Percentiles rank a stretch among this genome's conserved stretches.
Conservation (phyloP, 257 asterid species). For the Solanum commersonii region DNA sequence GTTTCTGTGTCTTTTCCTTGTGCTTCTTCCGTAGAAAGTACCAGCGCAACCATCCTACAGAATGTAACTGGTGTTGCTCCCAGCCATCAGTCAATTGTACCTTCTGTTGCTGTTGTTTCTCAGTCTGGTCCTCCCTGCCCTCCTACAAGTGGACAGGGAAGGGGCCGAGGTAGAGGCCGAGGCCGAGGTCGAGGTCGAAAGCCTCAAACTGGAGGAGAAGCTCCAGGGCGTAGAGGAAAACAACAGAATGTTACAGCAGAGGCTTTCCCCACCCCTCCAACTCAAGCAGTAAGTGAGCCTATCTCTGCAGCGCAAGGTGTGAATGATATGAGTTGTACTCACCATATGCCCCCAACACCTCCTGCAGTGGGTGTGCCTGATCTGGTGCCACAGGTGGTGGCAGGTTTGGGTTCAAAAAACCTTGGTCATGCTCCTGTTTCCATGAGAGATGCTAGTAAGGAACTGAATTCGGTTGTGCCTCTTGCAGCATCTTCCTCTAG, state of each 20-base stretch:
- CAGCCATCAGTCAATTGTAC: constrained; percentile 26
- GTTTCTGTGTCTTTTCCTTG: constrained; percentile 19
- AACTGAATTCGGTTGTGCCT: not conserved
- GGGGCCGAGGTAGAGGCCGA: constrained; percentile 48
- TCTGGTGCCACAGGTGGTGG: constrained; percentile 22
- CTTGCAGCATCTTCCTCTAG: not conserved
- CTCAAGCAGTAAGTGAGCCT: constrained; percentile 5
- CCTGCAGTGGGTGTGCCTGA: constrained; percentile 4
- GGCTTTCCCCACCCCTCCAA: constrained; percentile 21
- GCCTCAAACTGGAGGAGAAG: constrained; percentile 51
- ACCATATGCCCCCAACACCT: constrained; percentile 3
- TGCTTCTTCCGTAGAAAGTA: constrained; percentile 20
- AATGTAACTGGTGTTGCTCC: constrained; percentile 19
- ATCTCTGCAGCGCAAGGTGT: constrained; percentile 7
- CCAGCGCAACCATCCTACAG: constrained; percentile 30
- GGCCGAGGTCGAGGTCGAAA: constrained; percentile 71
- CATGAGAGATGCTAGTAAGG: not conserved
- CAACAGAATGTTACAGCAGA: constrained; percentile 30
- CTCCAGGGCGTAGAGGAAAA: constrained; percentile 68
- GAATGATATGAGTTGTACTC: not conserved
- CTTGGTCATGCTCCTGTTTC: not conserved
- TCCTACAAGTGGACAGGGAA: constrained; percentile 49
- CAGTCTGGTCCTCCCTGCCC: constrained; percentile 32
- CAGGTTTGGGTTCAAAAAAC: constrained; percentile 10
- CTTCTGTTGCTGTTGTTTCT: constrained; percentile 29